Conservation (phyloP, 2,329 filamentous ascomycete genomes). For the Penicillium sp. region DNA sequence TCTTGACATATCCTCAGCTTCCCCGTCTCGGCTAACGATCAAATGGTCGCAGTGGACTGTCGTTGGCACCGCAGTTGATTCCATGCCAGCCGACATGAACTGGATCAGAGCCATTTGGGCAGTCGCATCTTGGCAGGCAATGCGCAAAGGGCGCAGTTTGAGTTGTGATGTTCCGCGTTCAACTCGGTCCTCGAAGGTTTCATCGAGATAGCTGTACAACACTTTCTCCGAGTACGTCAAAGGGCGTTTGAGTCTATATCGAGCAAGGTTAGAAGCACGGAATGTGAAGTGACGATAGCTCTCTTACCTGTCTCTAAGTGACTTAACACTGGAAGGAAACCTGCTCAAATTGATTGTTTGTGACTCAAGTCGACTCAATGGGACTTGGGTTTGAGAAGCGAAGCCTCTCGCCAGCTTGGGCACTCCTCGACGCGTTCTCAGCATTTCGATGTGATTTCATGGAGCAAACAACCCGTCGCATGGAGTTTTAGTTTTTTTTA, state of each 20-base stretch:
- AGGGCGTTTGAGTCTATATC: neutral
- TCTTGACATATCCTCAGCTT: conserved; percentile 83
- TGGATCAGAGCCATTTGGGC: conserved; percentile 98
- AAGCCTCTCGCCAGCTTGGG: neutral
- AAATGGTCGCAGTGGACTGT: conserved; percentile 98
- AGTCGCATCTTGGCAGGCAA: conserved; percentile 98
- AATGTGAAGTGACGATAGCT: no score
- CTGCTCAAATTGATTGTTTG: neutral
- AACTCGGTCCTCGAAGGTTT: conserved; percentile 91
- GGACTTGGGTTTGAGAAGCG: neutral
- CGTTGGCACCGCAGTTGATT: conserved; percentile 82
- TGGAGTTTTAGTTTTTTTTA: no score
- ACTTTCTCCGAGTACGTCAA: conserved; percentile 38
- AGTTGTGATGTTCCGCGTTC: conserved; percentile 92
- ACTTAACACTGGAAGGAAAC: neutral
- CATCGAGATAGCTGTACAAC: conserved; percentile 94
- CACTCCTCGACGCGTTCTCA: no score
- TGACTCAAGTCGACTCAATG: conserved; percentile 3
- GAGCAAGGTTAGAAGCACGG: no score
- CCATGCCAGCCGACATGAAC: conserved; percentile 98
- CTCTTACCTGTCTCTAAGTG: neutral
- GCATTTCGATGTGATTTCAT: no score
- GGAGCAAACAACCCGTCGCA: no score
- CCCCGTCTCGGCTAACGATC: conserved; percentile 93
- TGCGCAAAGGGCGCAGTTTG: conserved; percentile 90